These are phyloP conservation scores for Rhodotorula sp. DNA, from an alignment of 1,284 basidiomycete species.

Conservation along the genomic window DNA sequence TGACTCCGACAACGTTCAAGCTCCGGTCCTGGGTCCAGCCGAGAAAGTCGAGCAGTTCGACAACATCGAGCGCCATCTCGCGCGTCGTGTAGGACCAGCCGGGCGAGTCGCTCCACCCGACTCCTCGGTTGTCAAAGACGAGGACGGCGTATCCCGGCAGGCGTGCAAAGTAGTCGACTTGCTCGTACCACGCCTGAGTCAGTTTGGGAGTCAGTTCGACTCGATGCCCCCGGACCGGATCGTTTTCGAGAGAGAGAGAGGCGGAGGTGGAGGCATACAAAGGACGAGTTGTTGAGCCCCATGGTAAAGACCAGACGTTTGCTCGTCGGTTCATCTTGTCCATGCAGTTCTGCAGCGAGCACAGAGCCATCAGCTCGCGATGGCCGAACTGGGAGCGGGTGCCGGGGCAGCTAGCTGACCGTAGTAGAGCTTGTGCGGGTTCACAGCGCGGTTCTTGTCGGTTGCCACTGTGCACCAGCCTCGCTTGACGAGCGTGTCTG, in stretches of 20 bases:
- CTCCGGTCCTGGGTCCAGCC: slow-evolving; percentile 64
- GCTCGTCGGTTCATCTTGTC: slow-evolving; percentile 16
- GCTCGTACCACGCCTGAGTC: slow-evolving; percentile 47
- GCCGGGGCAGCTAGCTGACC: slow-evolving; percentile 14
- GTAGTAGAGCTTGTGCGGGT: slow-evolving; percentile 39
- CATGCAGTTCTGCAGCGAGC: slow-evolving; percentile 38
- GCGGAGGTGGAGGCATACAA: slow-evolving; percentile 17
- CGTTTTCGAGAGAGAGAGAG: not conserved
- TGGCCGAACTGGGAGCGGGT: not conserved
- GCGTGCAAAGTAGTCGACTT: slow-evolving; percentile 48
- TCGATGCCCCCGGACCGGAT: no score
- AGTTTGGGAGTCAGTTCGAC: no score
- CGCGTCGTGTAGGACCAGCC: slow-evolving; percentile 39
- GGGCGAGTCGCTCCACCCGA: slow-evolving; percentile 72
- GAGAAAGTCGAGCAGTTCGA: slow-evolving; percentile 67
- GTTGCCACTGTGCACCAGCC: slow-evolving; percentile 22
- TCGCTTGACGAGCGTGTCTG: slow-evolving; percentile 10
- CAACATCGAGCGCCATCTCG: slow-evolving; percentile 62
- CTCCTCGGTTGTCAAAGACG: slow-evolving; percentile 85
- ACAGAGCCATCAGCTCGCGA: no score
- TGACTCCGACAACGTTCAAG: slow-evolving; percentile 73
- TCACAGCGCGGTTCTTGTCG: not conserved
- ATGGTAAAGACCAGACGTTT: slow-evolving; percentile 42
- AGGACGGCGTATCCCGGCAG: slow-evolving; percentile 58
- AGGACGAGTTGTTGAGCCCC: slow-evolving; percentile 51